Evolutionary conservation across 1,139 yeast genomes (phyloP), one percentile per base, ranked within the genome.

Genomic region (Saccharomyces hybrid): DNA sequence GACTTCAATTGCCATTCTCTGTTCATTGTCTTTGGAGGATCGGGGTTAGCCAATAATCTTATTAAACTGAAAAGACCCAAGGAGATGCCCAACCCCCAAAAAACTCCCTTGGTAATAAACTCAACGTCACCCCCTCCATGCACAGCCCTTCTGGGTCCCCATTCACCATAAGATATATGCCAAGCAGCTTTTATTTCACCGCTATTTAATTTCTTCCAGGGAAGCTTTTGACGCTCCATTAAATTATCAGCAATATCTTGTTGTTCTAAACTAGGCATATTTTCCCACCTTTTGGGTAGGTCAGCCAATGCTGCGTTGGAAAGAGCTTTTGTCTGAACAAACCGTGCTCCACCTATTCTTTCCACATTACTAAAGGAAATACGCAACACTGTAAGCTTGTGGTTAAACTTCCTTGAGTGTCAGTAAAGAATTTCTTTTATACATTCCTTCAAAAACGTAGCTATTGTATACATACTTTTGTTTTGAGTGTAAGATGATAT

Each of bases 101-200:
- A 70, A 57, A 86, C 83, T 71, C 97, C 97, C 77, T 86, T 79
- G 69, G 85, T 77, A 63, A 93, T 87, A 75, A 80, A 84, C 68
- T 82, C 75, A 65, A 75, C 79, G 69, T 91, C 96, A 69, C 96
- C 97, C 68, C 90, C 86, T 56, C 83, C 83, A 76, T 89, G 90
- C 66, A 90, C 82, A 62, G 98, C 98, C 77, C 84, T 88, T 82
- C 99, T 89, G 76, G 99, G 99, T 60, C 99, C 99, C 98, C 99
- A 95, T 68, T 88, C 88, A 64, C 99, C 99, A 75, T 90, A 93
- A 32, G 98, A 90, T 67, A 93, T 88, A 78, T 86, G 93, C 87
- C 95, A 91, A 57, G 96, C 95, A 59, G 98, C 98, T 75, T 85
- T 87, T 84, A 91, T 91, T 79, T 93, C 99, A 62, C 88, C 88